Evolutionary conservation across 2,329 filamentous ascomycete species (phyloP).

Genomic region (Cryphonectria parasitica): DNA sequence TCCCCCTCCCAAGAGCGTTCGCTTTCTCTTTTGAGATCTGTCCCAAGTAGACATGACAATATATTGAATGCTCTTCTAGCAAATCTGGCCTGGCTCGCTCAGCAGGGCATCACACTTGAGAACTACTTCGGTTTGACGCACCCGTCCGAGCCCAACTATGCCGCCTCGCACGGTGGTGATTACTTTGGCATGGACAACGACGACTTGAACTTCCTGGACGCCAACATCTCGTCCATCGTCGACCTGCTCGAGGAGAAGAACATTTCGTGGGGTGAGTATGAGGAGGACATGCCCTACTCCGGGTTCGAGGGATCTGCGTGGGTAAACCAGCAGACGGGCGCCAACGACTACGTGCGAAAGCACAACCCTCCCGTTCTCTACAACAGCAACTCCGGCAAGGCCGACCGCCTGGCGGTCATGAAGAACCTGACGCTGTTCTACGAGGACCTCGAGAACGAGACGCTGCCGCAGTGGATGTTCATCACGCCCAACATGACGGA

Average conservation of each 20-base stretch:
- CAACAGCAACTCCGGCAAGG: conserved; percentile 63
- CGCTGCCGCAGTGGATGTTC: conserved; percentile 73
- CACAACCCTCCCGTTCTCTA: conserved; percentile 73
- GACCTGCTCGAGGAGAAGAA: conserved; percentile 68
- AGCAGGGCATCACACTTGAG: conserved; percentile 64
- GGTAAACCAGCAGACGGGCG: conserved; percentile 66
- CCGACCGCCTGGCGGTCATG: conserved; percentile 66
- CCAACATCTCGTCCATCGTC: conserved; percentile 68
- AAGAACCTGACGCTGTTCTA: conserved; percentile 76
- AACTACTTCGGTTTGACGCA: conserved; percentile 69
- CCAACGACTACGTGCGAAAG: conserved; percentile 81
- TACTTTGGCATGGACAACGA: conserved; percentile 76
- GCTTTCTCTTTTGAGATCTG: not conserved
- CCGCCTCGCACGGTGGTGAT: conserved; percentile 69
- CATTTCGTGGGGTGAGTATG: conserved; percentile 73
- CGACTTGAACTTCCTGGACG: conserved; percentile 59
- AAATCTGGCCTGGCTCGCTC: conserved; percentile 60
- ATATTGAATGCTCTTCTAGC: conserved; percentile 34
- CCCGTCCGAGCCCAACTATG: conserved; percentile 77
- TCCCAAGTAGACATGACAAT: not conserved
- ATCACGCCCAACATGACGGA: conserved; percentile 76
- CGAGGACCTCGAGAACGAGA: conserved; percentile 64
- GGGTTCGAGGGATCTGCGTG: conserved; percentile 70
- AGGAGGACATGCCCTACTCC: conserved; percentile 76
- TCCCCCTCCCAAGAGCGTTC: not conserved